These are phyloP conservation scores for Penicillium desertorum DNA, from an alignment of 495 filamentous ascomycete species.

Conservation along the genomic window DNA sequence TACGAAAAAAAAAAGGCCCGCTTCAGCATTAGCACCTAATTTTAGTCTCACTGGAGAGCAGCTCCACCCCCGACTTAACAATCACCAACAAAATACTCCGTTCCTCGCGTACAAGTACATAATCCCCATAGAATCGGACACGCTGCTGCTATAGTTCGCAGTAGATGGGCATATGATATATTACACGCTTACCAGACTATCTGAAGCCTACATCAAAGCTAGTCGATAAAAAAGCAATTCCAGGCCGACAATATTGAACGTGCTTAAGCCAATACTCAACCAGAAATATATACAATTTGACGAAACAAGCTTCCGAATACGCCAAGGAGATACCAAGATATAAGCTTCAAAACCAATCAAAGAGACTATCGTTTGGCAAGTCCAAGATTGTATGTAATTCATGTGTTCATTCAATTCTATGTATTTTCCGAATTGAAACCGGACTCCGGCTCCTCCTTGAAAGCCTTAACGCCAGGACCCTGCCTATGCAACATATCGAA, in stretches of 20 bases:
- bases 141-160: not conserved
- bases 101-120: not conserved
- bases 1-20: not conserved
- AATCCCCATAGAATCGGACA: not conserved
- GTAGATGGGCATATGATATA: not conserved
- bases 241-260: not conserved
- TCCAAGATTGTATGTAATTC: not conserved
- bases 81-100: not conserved
- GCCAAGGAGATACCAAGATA: not conserved
- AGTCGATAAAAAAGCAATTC: not conserved
- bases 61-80: not conserved
- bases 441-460: not conserved
- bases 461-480: slow-evolving; percentile 24
- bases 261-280: not conserved
- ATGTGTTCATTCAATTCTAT: slow-evolving; percentile 14
- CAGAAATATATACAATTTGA: not conserved
- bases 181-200: not conserved
- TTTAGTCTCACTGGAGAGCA: not conserved
- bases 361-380: not conserved
- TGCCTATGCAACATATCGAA: slow-evolving; percentile 32
- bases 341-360: not conserved
- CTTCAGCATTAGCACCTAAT: not conserved
- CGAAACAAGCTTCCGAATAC: not conserved
- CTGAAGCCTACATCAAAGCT: not conserved
- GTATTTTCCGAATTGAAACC: slow-evolving; percentile 1